Base-by-base conservation (phyloP, 1,284 basidiomycete genomes). In the Pseudozyma pruni region DNA sequence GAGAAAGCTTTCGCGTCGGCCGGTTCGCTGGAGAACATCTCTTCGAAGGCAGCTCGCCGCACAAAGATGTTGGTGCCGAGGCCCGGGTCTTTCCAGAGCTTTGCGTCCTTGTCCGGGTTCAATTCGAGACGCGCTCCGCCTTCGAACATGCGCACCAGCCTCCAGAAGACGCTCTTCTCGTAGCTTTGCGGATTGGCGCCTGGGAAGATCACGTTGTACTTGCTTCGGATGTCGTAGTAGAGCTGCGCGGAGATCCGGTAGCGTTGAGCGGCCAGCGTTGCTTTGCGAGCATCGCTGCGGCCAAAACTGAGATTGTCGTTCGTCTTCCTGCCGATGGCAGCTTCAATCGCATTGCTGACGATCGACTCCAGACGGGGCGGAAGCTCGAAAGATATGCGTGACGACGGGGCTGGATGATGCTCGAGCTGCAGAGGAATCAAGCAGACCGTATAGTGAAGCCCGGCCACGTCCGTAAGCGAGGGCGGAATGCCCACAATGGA, bases 131-230 rank as follows among this genome's bases (percentile, higher is more conserved):
- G 61, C 0, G 23, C 42, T 7, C 68, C 68, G 19, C 68, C 68
- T n/a, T 64, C 52, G 29, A 71, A 56, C n/a, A 71, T 42, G 39
- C 61, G 56, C 2, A 61, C 42, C 40, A 66, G 43, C 23, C 23
- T 37, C 49, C 57, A 61, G 6, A 66, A 32, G 7, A 50, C 42
- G 38, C 42, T 53, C 40, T 57, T 61, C 29, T 71, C 68, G 53
- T 64, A 71, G 6, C 29, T 34, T 6, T 50, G 43, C 4, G 60
- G 44, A 14, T 56, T 44, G 8, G 14, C 20, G 13, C 68, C 68
- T 3, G 41, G 42, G 31, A 66, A 71, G 49, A 71, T 57, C 16
- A 71, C 17, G 25, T 66, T 71, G 57, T 66, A 71, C 34, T 44
- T 45, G 51, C 52, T 52, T 25, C 53, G 43, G 23, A 71, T 66